Evolutionary conservation across 140 eudicot genomes (phyloP), one percentile per base, ranked within the genome.

Genomic region (Senecio squalidus): DNA sequence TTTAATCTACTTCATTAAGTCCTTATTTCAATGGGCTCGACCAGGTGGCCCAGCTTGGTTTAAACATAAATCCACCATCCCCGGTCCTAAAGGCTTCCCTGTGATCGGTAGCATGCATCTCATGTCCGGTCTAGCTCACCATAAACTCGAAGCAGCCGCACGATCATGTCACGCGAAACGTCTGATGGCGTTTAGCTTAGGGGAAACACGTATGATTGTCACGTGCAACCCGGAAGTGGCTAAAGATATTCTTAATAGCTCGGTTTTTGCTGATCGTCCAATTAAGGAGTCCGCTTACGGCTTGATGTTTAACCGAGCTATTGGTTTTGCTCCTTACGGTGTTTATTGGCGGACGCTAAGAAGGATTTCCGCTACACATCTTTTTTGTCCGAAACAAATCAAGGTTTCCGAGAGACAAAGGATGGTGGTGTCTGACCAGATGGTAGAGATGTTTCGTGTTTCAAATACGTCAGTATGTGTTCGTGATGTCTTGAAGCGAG

Each of bases 21-120:
- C 46, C 79, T n/a, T 91, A 2, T 16, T 74, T 33, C 72, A 60
- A 74, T 86, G 83, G 95, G 68, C 77, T 27, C 84, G 81, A 16
- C 78, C 80, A 0, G 94, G 94, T 13, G 96, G 96, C 31, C 94
- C 91, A 0, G 90, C 96, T 0, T 88, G 96, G 97, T 84, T 81
- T 14, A 82, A 60, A 38, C 51, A 66, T 39, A 59, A 44, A 28
- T 44, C 66, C 45, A 61, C 82, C 39, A 78, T 91, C 41, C 96
- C 95, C 0, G 96, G 94, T 47, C 98, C 96, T 0, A 74, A 21
- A 25, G 94, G 92, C 10, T 22, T 75, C 24, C 98, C 96, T 0
- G 15, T 91, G n/a, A 23, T 81, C 3, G 96, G 98, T 10, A 91
- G 92, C 81, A 83, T 91, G 79, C 64, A 24, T 23, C 88, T 91